These are phyloP conservation scores for Tieghemiomyces parasiticus DNA, from an alignment of 192 early-diverging fungal species.

Conservation along the genomic window DNA sequence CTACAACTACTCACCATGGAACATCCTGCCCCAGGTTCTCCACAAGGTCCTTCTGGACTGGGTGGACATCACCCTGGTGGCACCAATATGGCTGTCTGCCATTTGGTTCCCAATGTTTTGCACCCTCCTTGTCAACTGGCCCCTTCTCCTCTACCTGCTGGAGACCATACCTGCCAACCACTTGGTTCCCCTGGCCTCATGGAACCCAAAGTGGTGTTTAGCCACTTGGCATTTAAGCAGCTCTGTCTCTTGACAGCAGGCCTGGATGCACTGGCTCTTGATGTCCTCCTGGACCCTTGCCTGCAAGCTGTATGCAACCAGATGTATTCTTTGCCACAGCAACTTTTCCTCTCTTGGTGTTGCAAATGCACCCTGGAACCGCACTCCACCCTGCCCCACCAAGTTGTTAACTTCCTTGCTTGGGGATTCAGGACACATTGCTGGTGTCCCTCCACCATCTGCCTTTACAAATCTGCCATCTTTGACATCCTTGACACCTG, in stretches of 20 bases:
- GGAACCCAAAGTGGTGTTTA: neutral
- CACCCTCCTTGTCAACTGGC: neutral
- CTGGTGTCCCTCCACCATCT: neutral
- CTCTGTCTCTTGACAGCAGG: neutral
- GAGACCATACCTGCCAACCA: neutral
- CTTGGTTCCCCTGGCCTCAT: neutral
- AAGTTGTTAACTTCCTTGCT: neutral
- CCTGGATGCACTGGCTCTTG: neutral
- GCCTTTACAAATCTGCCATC: neutral
- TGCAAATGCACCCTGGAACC: neutral
- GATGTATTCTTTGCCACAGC: neutral
- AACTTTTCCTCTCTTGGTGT: neutral
- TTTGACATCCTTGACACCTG: neutral
- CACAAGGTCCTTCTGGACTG: neutral
- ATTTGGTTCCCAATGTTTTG: neutral
- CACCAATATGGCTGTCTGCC: neutral
- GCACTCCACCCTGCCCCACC: neutral
- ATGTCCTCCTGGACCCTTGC: neutral
- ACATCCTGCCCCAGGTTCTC: neutral
- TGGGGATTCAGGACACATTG: neutral
- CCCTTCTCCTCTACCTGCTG: neutral
- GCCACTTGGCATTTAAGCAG: neutral
- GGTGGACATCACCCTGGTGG: neutral
- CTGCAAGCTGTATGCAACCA: neutral
- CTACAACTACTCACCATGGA: neutral